These are phyloP conservation scores for Alternaria conjuncta DNA, from an alignment of 2,329 filamentous ascomycete species.

Conservation along the genomic window DNA sequence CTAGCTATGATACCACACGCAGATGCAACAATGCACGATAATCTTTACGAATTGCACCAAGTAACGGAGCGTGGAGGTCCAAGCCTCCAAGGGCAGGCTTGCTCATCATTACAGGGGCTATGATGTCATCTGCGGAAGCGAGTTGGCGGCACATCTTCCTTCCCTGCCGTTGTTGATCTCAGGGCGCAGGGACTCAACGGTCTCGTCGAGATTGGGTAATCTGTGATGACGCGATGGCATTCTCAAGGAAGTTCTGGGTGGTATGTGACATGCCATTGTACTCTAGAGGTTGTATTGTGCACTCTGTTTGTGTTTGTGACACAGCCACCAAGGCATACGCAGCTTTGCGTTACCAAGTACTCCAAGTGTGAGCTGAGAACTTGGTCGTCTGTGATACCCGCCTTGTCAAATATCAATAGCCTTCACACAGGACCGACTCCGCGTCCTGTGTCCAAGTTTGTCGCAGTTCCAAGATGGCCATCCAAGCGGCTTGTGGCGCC, in stretches of 20 bases:
- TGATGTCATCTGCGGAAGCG: conserved; percentile 30
- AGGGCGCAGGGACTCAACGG: conserved; percentile 11
- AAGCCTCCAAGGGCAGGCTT: not conserved
- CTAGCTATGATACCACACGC: conserved; percentile 40
- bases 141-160: conserved; percentile 10
- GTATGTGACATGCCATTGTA: not conserved
- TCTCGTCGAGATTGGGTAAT: not conserved
- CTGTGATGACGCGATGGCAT: not conserved
- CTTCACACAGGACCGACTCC: conserved; percentile 1
- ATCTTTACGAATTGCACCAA: not conserved
- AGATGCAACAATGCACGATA: conserved; percentile 25
- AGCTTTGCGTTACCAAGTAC: conserved; percentile 1
- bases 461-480: conserved; percentile 14
- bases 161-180: not conserved
- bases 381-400: conserved; percentile 2
- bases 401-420: not conserved
- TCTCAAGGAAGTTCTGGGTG: not conserved
- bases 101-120: conserved; percentile 8
- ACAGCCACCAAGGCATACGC: not conserved
- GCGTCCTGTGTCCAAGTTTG: not conserved
- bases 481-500: conserved; percentile 18
- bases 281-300: not conserved
- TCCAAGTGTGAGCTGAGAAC: not conserved
- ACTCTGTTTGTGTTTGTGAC: not conserved
- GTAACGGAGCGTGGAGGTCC: not conserved